These are phyloP conservation scores for Rostrohypoxylon terebratum DNA, from an alignment of 495 filamentous ascomycete genomes.

Conservation along the genomic window DNA sequence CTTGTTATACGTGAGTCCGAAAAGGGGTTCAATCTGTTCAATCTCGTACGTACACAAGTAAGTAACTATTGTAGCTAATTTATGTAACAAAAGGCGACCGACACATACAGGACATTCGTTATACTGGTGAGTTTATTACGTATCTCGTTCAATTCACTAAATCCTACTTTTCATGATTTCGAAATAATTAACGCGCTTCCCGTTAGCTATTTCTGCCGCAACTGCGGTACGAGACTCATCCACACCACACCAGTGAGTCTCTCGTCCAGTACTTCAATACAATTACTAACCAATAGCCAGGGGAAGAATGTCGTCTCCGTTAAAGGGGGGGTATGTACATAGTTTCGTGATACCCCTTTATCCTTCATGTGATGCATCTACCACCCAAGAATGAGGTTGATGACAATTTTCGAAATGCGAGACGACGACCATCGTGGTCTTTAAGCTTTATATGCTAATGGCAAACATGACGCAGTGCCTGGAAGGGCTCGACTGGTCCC, in stretches of 20 bases:
- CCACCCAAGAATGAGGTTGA: background rate
- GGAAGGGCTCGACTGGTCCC: slow-evolving; percentile 66
- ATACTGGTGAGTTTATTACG: slow-evolving; percentile 56
- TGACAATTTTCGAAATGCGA: background rate
- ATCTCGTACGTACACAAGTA: too few relatives aligned
- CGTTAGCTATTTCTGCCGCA: slow-evolving; percentile 67
- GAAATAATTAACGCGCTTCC: slow-evolving; percentile 20
- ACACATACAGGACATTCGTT: slow-evolving; percentile 59
- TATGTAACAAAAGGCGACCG: slow-evolving; percentile 45
- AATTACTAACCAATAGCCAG: slow-evolving; percentile 41
- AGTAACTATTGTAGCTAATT: background rate
- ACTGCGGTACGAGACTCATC: slow-evolving; percentile 68
- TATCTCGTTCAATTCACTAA: background rate
- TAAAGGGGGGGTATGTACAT: slow-evolving; percentile 62
- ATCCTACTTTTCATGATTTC: background rate
- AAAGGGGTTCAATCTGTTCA: background rate
- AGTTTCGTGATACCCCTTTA: background rate
- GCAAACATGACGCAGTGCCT: slow-evolving; percentile 54
- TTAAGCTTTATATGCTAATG: slow-evolving; percentile 5
- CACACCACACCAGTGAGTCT: slow-evolving; percentile 62
- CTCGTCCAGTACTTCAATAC: background rate
- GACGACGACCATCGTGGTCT: too few relatives aligned
- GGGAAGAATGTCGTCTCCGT: slow-evolving; percentile 66
- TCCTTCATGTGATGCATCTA: background rate
- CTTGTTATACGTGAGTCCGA: slow-evolving; percentile 59